These are phyloP conservation scores for Colletotrichum tabaci DNA, from an alignment of 2,329 filamentous ascomycete species.

Conservation along the genomic window DNA sequence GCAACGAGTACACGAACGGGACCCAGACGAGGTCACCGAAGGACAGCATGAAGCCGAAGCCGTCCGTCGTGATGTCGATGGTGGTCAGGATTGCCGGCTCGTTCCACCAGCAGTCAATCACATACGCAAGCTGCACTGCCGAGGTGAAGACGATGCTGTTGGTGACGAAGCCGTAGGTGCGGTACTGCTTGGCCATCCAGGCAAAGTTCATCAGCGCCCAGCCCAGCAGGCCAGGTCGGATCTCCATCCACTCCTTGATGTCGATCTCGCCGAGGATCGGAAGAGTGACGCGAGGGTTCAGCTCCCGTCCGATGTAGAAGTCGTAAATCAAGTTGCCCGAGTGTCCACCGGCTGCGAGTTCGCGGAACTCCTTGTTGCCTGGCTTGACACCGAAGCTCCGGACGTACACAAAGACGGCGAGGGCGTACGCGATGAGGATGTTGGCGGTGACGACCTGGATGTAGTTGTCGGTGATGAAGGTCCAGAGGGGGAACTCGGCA, in stretches of 20 bases:
- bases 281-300: slow-evolving; percentile 87
- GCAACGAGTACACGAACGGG: slow-evolving; percentile 88
- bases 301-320: slow-evolving; percentile 94
- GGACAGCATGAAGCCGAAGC: slow-evolving; percentile 94
- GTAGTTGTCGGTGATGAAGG: slow-evolving; percentile 93
- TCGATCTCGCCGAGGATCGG: slow-evolving; percentile 89
- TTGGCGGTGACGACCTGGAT: slow-evolving; percentile 88
- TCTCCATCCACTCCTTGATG: slow-evolving; percentile 90
- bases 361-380: slow-evolving; percentile 79
- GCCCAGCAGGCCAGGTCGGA: slow-evolving; percentile 91
- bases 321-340: slow-evolving; percentile 92
- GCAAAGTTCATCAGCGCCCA: slow-evolving; percentile 90
- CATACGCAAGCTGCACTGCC: slow-evolving; percentile 84
- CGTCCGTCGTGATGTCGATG: slow-evolving; percentile 94
- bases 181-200: slow-evolving; percentile 90
- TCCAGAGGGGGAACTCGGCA: slow-evolving; percentile 89
- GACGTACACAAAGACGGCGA: slow-evolving; percentile 86
- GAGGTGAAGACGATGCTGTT: slow-evolving; percentile 89
- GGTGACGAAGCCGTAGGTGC: slow-evolving; percentile 84
- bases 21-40: slow-evolving; percentile 96
- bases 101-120: slow-evolving; percentile 88
- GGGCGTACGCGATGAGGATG: slow-evolving; percentile 79
- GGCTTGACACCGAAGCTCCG: slow-evolving; percentile 85
- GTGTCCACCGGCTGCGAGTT: slow-evolving; percentile 86
- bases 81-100: slow-evolving; percentile 92